Conservation (phyloP, 2,329 filamentous ascomycete genomes). For the Clonostachys rosea region DNA sequence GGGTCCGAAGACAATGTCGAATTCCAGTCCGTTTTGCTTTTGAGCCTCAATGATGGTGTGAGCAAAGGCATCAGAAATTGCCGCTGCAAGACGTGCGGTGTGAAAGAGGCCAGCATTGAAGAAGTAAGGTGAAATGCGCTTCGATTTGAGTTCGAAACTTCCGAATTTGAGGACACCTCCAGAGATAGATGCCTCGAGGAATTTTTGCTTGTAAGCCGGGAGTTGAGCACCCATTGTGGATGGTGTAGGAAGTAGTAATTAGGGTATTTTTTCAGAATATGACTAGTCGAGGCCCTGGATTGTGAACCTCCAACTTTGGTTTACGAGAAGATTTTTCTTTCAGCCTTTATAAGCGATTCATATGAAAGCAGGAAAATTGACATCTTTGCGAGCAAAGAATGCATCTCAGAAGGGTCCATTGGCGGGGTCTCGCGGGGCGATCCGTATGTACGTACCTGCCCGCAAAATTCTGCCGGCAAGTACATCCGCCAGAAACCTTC, state of each 20-base stretch:
- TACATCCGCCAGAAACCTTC: not conserved
- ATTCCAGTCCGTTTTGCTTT: slow-evolving; percentile 39
- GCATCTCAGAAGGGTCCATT: too few species aligned
- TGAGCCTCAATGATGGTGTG: slow-evolving; percentile 50
- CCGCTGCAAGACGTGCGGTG: slow-evolving; percentile 69
- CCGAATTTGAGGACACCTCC: slow-evolving; percentile 76
- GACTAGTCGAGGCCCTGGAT: too few species aligned
- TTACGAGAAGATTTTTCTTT: not conserved
- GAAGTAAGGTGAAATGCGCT: slow-evolving; percentile 90
- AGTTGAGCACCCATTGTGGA: slow-evolving; percentile 38
- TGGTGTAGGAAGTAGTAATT: not conserved
- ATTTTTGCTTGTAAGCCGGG: slow-evolving; percentile 64
- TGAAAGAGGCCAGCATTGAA: slow-evolving; percentile 95
- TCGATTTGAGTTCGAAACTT: slow-evolving; percentile 86
- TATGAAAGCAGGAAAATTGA: too few species aligned
- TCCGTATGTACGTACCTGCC: not conserved
- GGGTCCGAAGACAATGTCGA: slow-evolving; percentile 88
- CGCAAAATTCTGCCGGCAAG: not conserved
- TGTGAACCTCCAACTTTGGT: not conserved
- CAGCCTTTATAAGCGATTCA: too few species aligned
- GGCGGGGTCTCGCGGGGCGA: not conserved
- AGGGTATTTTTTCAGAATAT: too few species aligned
- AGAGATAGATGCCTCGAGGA: slow-evolving; percentile 64
- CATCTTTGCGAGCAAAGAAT: not conserved
- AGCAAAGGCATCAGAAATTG: slow-evolving; percentile 80